phyloP scores from a whole-genome alignment of 345 rosid genomes.

The Brassica nigra region DNA sequence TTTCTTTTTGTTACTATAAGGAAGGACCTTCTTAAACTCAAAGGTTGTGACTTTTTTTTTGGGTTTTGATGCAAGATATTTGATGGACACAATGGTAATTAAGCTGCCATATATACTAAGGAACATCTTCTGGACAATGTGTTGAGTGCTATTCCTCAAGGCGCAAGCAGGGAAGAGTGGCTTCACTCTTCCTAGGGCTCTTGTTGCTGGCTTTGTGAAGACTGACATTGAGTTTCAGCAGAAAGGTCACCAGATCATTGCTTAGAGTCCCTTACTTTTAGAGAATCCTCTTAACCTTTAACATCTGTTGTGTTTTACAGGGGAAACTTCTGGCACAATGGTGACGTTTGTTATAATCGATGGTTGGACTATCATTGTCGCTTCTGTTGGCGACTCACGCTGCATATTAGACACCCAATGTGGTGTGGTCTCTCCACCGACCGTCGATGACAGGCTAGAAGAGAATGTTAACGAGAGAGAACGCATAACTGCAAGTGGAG shows the following conservation, averaged over 20 bases:
- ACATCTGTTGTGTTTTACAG: slow-evolving; percentile 50
- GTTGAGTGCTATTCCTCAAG: slow-evolving; percentile 88
- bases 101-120: slow-evolving; percentile 93
- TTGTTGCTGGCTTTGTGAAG: slow-evolving; percentile 98
- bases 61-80: slow-evolving; percentile 68
- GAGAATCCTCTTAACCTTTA: slow-evolving; percentile 29
- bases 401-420: slow-evolving; percentile 98
- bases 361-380: slow-evolving; percentile 98
- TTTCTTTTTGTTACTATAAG: too few species aligned
- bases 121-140: slow-evolving; percentile 79
- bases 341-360: slow-evolving; percentile 94
- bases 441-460: slow-evolving; percentile 97
- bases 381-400: slow-evolving; percentile 98
- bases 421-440: slow-evolving; percentile 87
- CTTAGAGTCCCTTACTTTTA: background rate
- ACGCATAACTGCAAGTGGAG: slow-evolving; percentile 99
- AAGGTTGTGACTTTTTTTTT: slow-evolving; percentile 16
- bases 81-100: slow-evolving; percentile 96
- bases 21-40: background rate
- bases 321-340: slow-evolving; percentile 98
- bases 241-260: slow-evolving; percentile 51
- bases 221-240: slow-evolving; percentile 98
- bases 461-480: slow-evolving; percentile 99
- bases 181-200: slow-evolving; percentile 97
- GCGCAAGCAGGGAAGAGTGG: slow-evolving; percentile 80